Evolutionary conservation across 1,284 basidiomycete species (phyloP).

Genomic region (Spongispora temasekensis): DNA sequence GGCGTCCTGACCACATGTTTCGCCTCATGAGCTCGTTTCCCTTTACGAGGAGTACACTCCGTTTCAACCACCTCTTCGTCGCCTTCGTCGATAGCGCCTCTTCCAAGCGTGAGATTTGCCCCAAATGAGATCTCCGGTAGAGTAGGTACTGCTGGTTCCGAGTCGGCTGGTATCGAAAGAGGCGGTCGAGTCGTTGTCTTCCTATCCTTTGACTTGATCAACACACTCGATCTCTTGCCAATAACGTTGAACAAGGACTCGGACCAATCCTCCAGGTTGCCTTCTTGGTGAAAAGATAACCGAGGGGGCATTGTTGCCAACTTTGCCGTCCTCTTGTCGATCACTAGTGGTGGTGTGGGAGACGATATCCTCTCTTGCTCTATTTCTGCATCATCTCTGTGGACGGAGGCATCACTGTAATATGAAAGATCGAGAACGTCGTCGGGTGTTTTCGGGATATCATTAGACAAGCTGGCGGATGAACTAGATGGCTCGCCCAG

Average conservation of each 20-base stretch:
- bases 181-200: constrained; percentile 3
- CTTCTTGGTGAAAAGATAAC: constrained; percentile 51
- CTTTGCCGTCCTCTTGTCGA: constrained; percentile 31
- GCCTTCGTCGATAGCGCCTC: constrained; percentile 9
- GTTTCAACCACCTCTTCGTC: too few species aligned
- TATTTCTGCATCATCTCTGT: constrained; percentile 7
- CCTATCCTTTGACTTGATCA: neutral
- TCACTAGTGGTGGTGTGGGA: constrained; percentile 28
- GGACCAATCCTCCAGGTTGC: constrained; percentile 37
- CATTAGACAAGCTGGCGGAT: neutral
- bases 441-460: constrained; percentile 26
- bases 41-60: too few species aligned
- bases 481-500: constrained; percentile 11
- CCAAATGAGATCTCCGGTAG: constrained; percentile 22
- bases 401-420: constrained; percentile 11
- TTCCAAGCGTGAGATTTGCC: constrained; percentile 18
- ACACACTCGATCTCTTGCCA: constrained; percentile 21
- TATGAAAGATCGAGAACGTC: constrained; percentile 33
- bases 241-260: constrained; percentile 31
- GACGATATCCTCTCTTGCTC: constrained; percentile 9
- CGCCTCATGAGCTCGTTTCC: too few species aligned
- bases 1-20: neutral
- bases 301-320: constrained; percentile 47
- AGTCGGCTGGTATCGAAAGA: constrained; percentile 2
- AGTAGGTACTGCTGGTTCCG: constrained; percentile 9